These are phyloP conservation scores for Ustilago bromivora DNA, from an alignment of 1,284 basidiomycete species.

Conservation along the genomic window DNA sequence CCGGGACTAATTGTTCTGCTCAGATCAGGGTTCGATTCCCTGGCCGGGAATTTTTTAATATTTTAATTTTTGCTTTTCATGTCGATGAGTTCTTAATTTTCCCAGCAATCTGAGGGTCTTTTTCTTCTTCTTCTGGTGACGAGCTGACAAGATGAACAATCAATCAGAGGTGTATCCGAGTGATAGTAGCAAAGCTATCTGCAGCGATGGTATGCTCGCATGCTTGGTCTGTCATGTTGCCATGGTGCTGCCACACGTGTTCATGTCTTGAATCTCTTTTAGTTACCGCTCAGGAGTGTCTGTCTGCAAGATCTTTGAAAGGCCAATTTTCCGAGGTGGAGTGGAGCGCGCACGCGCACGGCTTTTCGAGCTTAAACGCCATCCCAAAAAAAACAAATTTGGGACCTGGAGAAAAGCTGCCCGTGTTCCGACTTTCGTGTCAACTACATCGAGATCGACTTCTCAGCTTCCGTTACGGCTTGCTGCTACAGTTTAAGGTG, in stretches of 20 bases:
- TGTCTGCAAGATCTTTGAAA: not conserved
- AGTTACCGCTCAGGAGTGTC: not conserved
- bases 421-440: not conserved
- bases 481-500: not conserved
- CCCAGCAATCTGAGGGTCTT: not conserved
- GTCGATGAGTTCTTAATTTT: not conserved
- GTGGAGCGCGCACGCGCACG: constrained; percentile 8
- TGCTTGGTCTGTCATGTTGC: not conserved
- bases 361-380: not conserved
- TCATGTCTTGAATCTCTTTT: not conserved
- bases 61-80: constrained; percentile 3
- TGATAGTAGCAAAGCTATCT: too few relatives aligned
- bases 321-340: constrained; percentile 4
- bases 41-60: constrained; percentile 32
- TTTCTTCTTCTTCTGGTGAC: not conserved
- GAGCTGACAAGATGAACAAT: too few relatives aligned
- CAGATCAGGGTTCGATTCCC: constrained; percentile 57
- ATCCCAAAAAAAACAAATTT: not conserved
- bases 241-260: not conserved
- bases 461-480: not conserved
- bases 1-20: constrained; percentile 13
- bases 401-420: constrained; percentile 7
- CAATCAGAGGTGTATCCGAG: too few relatives aligned
- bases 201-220: not conserved
- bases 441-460: not conserved